Evolutionary conservation across 1,284 basidiomycete genomes (phyloP).

Genomic region (Leccinum subrobustum): DNA sequence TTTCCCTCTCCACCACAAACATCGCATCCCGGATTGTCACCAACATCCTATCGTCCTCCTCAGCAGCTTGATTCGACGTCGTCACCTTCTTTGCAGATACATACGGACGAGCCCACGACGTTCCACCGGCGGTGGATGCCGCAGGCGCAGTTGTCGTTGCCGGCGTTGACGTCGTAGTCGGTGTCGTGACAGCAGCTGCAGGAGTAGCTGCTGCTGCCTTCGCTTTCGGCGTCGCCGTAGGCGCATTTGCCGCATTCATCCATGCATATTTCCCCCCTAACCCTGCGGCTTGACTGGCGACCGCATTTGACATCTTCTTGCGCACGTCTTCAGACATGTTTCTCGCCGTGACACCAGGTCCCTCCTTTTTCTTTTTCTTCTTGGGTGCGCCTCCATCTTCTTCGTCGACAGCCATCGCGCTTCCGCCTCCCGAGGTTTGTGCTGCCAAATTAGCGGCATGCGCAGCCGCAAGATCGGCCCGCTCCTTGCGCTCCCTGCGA

Average conservation of each 20-base stretch:
- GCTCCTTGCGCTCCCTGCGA: slow-evolving; percentile 71
- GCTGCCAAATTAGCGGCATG: slow-evolving; percentile 62
- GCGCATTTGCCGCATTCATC: slow-evolving; percentile 69
- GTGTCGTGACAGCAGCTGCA: slow-evolving; percentile 23
- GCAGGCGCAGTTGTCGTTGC: slow-evolving; percentile 34
- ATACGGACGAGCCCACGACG: slow-evolving; percentile 68
- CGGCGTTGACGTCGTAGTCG: slow-evolving; percentile 36
- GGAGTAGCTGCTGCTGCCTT: slow-evolving; percentile 35
- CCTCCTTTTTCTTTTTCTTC: slow-evolving; percentile 83
- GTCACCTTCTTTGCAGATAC: slow-evolving; percentile 41
- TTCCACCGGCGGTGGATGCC: slow-evolving; percentile 18
- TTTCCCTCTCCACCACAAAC: slow-evolving; percentile 77
- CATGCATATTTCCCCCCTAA: slow-evolving; percentile 78
- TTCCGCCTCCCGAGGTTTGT: slow-evolving; percentile 44
- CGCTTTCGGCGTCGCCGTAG: slow-evolving; percentile 47
- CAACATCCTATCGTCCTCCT: slow-evolving; percentile 54
- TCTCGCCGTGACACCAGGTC: slow-evolving; percentile 76
- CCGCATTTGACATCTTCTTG: slow-evolving; percentile 87
- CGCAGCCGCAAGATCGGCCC: slow-evolving; percentile 57
- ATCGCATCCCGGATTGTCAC: slow-evolving; percentile 75
- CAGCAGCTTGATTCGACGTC: slow-evolving; percentile 30
- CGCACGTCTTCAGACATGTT: slow-evolving; percentile 88
- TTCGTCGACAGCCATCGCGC: slow-evolving; percentile 33
- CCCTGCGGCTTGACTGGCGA: slow-evolving; percentile 84
- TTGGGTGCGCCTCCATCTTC: slow-evolving; percentile 56